A percentile compares a stretch with the other conserved stretches of the same genome.
These are phyloP conservation scores for Phytopythium vexans DNA, from an alignment of 352 stramenopile genomes.

Conservation along the genomic window DNA sequence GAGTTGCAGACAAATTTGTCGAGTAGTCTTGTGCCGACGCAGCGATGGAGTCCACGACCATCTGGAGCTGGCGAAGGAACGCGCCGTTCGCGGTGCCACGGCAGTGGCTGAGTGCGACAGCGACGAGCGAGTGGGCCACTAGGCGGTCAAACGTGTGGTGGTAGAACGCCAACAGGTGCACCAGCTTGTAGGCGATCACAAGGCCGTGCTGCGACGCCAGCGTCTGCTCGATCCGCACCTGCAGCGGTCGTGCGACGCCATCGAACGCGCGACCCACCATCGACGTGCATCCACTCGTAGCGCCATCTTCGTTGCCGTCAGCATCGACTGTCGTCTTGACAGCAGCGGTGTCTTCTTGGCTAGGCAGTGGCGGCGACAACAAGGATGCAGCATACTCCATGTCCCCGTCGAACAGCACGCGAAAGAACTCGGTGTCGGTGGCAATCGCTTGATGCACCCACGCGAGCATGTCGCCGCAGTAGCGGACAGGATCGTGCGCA, in stretches of 20 bases:
- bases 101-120: slow-evolving; percentile 33
- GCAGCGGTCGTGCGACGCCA: slow-evolving; percentile 49
- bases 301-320: background rate
- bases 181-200: slow-evolving; percentile 58
- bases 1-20: slow-evolving; percentile 53
- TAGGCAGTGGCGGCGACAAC: background rate
- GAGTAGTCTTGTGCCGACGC: slow-evolving; percentile 53
- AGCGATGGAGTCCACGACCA: slow-evolving; percentile 42
- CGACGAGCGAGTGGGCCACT: slow-evolving; percentile 28
- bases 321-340: background rate
- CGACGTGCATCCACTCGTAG: slow-evolving; percentile 20
- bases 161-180: slow-evolving; percentile 70
- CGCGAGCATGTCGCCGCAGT: slow-evolving; percentile 87
- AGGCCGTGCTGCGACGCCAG: slow-evolving; percentile 48
- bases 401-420: slow-evolving; percentile 70
- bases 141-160: slow-evolving; percentile 52
- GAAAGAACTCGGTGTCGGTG: slow-evolving; percentile 79
- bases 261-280: slow-evolving; percentile 65
- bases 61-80: slow-evolving; percentile 54
- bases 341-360: background rate
- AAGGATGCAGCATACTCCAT: slow-evolving; percentile 24
- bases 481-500: slow-evolving; percentile 82
- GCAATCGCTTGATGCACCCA: slow-evolving; percentile 87
- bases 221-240: slow-evolving; percentile 67
- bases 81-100: slow-evolving; percentile 33